Evolutionary conservation across 768 basidiomycete genomes (phyloP), one percentile per base, ranked within the genome.

Genomic region (Amanita rimosa): DNA sequence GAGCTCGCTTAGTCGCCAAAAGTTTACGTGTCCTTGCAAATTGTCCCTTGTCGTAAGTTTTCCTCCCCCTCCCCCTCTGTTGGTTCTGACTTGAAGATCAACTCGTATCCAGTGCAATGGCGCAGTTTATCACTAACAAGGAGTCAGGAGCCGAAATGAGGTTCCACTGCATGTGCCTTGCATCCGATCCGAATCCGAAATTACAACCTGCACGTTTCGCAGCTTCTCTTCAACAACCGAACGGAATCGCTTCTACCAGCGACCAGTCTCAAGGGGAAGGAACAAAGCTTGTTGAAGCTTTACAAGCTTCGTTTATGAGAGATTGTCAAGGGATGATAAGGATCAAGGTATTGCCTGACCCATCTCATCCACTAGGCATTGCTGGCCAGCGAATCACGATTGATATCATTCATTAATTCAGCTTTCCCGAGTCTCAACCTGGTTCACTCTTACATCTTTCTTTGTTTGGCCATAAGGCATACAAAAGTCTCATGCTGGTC

Each of bases 311-410:
- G 0, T 46, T 46, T 7, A 22, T 17, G 22, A 46, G n/a, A 16
- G 35, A 39, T 11, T 48, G 46, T 33, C 9, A 24, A 39, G 46
- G 46, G 14, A 11, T 13, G 10, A 27, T 48, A 17, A 7, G 35
- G 22, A 31, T 48, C 24, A 22, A 17, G 19, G 46, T 48, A 14
- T 19, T 31, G 29, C 19, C 21, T 7, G 46, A 48, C 40, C 19
- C 16, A 8, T 48, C 46, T 38, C 46, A 48, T 39, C 46, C 46
- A 16, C n/a, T 48, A 0, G 46, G 37, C 16, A 29, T 48, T 8
- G 24, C 29, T 14, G 46, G 46, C 9, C 46, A 48, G n/a, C 21
- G 24, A 27, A 36, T 48, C n/a, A 6, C 24, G 11, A 8, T 48
- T 16, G 17, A 39, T 8, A 17, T 48, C 24, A 24, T 19, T 21